phyloP scores from a whole-genome alignment of 768 basidiomycete genomes.

The Tricholoma sp. region DNA sequence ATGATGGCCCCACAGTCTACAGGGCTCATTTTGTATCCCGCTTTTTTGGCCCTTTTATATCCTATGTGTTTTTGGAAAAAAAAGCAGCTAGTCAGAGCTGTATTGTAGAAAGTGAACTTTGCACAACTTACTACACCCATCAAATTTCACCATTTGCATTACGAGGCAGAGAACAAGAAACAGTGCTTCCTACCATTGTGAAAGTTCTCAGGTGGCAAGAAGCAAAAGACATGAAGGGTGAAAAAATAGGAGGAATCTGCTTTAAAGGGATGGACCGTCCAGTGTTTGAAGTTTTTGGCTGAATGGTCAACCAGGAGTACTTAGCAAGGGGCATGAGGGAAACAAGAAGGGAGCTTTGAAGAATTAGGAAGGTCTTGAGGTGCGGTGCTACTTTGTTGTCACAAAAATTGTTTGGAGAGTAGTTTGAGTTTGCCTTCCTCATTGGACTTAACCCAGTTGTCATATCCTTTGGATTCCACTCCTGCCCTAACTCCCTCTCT shows the following conservation, averaged over 20 bases:
- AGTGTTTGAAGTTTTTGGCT: too few relatives aligned
- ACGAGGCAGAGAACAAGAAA: not conserved
- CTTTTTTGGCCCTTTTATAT: not conserved
- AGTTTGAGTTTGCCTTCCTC: too few relatives aligned
- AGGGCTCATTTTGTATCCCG: not conserved
- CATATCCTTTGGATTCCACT: not conserved
- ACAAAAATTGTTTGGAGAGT: too few relatives aligned
- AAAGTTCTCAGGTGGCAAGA: not conserved
- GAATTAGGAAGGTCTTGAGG: too few relatives aligned
- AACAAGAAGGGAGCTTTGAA: too few relatives aligned
- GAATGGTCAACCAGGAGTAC: too few relatives aligned
- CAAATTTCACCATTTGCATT: not conserved
- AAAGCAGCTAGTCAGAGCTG: not conserved
- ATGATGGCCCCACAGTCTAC: too few relatives aligned
- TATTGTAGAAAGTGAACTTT: not conserved
- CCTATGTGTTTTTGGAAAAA: not conserved
- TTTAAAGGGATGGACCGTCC: too few relatives aligned
- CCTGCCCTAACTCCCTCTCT: not conserved
- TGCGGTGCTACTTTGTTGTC: too few relatives aligned
- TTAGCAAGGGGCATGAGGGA: too few relatives aligned
- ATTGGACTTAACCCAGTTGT: not conserved
- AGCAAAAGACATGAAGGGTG: not conserved
- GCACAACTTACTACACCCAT: not conserved
- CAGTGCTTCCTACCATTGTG: not conserved
- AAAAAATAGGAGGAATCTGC: too few relatives aligned